phyloP scores from a whole-genome alignment of 2,329 filamentous ascomycete genomes.

The Arachnomyces sp. region DNA sequence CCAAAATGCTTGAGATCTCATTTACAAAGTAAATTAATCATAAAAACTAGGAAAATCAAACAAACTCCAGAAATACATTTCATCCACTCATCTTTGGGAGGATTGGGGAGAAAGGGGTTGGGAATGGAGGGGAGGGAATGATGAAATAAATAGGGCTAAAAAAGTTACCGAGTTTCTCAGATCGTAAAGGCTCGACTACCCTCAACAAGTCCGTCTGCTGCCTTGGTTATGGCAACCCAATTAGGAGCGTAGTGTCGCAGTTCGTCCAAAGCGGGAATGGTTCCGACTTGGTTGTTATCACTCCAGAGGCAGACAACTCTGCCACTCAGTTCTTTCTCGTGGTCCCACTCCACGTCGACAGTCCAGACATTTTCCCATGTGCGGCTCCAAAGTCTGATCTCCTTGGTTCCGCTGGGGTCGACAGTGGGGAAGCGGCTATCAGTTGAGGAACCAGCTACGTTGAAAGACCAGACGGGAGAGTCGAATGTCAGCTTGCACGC shows the following conservation, averaged over 20 bases:
- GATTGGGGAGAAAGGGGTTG: too few relatives aligned
- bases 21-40: too few relatives aligned
- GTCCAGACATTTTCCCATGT: constrained; percentile 71
- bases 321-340: constrained; percentile 48
- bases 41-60: too few relatives aligned
- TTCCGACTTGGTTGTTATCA: constrained; percentile 64
- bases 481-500: constrained; percentile 69
- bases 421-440: constrained; percentile 58
- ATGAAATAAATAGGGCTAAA: neutral
- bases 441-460: constrained; percentile 52
- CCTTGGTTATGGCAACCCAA: constrained; percentile 74
- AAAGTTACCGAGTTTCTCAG: constrained; percentile 20
- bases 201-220: constrained; percentile 71
- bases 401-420: constrained; percentile 55
- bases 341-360: constrained; percentile 63
- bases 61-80: too few relatives aligned
- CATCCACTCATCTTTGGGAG: too few relatives aligned
- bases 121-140: too few relatives aligned
- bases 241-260: constrained; percentile 64
- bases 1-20: too few relatives aligned
- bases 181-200: constrained; percentile 62
- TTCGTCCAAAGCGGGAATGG: constrained; percentile 80
- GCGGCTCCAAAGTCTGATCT: constrained; percentile 74
- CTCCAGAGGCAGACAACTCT: constrained; percentile 76
- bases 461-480: constrained; percentile 57